Evolutionary conservation across 2,329 filamentous ascomycete genomes (phyloP), one percentile per base, ranked within the genome.

Genomic region (Phyllosticta capitalensis): DNA sequence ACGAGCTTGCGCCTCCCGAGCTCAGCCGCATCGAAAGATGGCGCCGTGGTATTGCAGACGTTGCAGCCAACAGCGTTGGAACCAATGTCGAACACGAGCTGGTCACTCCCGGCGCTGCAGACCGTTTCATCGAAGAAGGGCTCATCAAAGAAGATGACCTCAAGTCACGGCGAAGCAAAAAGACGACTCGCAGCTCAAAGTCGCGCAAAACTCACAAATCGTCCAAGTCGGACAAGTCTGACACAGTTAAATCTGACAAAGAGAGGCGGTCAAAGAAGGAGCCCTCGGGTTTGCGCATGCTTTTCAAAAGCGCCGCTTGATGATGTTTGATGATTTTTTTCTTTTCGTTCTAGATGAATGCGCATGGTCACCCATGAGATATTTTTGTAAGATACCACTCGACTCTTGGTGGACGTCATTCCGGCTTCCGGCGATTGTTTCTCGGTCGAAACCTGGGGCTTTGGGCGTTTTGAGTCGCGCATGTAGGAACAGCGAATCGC

Each of bases 11-110:
- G 62, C 79, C 83, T 22, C 69, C 73, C 12, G 79, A 83, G 52
- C 71, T 83, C n/a, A 79, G 78, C 65, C 74, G 77, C 14, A 83
- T 87, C 52, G 83, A 87, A 66, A 74, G 75, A 60, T 87, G 84
- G 84, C 78, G 84, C 54, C 78, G 84, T 30, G 84, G 84, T 20
- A 84, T 87, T 51, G 81, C 82, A 3, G 83, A 85, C 58, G 74
- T 75, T 17, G 79, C 81, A 63, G 79, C 77, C 5, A 67, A 73
- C 7, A 83, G 79, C 64, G 64, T 76, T 5, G 83, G 80, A 22
- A 85, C 83, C 4, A 85, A 80, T 26, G 83, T 86, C 12, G 84
- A 86, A 56, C 83, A 83, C 59, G 84, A 86, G 66, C 85, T 85
- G 69, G 81, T 86, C 68, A 86, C 83, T 2, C 83, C 82, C 0